These are phyloP conservation scores for Sarocladium kiliense DNA, from an alignment of 2,329 filamentous ascomycete species.

Conservation along the genomic window DNA sequence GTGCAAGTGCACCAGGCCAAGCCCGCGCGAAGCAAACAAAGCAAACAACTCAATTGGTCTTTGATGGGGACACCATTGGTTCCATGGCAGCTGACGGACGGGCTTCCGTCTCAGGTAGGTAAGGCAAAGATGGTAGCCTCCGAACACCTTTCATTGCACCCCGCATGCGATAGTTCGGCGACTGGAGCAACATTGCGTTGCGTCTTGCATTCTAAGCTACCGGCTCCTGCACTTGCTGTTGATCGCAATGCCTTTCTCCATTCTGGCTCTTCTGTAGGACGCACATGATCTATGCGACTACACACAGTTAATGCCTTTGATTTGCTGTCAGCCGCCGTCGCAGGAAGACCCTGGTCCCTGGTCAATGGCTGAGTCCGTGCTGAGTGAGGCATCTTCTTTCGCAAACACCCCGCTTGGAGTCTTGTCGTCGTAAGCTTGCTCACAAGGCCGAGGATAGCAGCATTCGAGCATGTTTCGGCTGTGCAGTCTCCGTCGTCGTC, in stretches of 20 bases:
- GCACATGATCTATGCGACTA: neutral
- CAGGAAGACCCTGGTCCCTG: neutral
- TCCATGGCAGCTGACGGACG: neutral
- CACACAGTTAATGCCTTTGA: no score
- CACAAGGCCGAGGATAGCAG: neutral
- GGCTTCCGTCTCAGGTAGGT: conserved; percentile 3
- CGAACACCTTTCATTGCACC: neutral
- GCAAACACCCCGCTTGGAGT: conserved; percentile 2
- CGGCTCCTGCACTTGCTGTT: neutral
- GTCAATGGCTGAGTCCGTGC: conserved; percentile 2
- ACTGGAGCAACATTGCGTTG: neutral
- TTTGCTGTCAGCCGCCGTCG: neutral
- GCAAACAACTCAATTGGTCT: conserved; percentile 3
- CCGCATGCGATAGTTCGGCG: neutral
- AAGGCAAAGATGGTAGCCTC: neutral
- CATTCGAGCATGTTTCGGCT: conserved; percentile 1
- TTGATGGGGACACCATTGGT: neutral
- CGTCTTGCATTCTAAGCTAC: neutral
- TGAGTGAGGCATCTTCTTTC: neutral
- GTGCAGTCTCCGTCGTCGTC: neutral
- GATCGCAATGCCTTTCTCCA: no score
- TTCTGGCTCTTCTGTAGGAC: neutral
- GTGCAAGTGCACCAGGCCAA: neutral
- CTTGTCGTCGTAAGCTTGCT: conserved; percentile 3
- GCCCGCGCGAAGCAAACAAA: neutral